Conservation (phyloP, 192 early-diverging fungal species). For the Spizellomyces punctatus region DNA sequence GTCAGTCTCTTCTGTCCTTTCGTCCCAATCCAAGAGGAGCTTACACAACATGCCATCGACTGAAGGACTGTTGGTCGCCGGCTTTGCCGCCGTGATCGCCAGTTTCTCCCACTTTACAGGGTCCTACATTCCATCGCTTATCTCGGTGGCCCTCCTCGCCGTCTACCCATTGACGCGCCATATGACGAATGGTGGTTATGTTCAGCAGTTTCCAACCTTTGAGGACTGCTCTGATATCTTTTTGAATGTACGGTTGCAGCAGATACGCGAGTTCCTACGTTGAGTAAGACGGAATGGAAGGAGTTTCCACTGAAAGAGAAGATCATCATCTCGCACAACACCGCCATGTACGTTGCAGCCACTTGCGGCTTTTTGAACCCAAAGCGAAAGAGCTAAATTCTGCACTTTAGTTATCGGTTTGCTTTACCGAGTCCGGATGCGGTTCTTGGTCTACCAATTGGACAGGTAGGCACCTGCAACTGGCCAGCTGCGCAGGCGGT, state of each 20-base stretch:
- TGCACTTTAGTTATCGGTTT: slow-evolving; percentile 74
- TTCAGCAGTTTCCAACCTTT: not conserved
- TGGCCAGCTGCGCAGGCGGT: not conserved
- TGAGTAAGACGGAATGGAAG: slow-evolving; percentile 38
- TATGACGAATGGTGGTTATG: not conserved
- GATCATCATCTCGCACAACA: slow-evolving; percentile 77
- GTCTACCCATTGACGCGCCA: not conserved
- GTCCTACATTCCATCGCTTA: slow-evolving; percentile 10
- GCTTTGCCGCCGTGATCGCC: slow-evolving; percentile 10
- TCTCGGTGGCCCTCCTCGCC: slow-evolving; percentile 6
- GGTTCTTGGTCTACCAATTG: slow-evolving; percentile 86
- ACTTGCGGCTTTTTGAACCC: not conserved
- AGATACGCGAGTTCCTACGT: not conserved
- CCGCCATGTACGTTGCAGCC: slow-evolving; percentile 65
- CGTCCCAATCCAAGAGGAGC: not conserved
- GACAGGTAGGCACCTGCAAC: slow-evolving; percentile 52
- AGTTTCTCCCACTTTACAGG: slow-evolving; percentile 7
- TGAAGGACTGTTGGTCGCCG: slow-evolving; percentile 12
- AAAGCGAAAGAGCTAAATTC: not conserved
- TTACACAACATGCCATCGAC: slow-evolving; percentile 11
- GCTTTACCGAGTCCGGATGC: slow-evolving; percentile 68
- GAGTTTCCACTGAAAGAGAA: slow-evolving; percentile 65
- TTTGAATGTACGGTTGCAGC: not conserved
- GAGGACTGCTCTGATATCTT: not conserved
- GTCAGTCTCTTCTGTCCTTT: too few relatives aligned